Evolutionary conservation across 2,329 filamentous ascomycete species (phyloP), one percentile per base, ranked within the genome.

Genomic region (Colletotrichum musicola): DNA sequence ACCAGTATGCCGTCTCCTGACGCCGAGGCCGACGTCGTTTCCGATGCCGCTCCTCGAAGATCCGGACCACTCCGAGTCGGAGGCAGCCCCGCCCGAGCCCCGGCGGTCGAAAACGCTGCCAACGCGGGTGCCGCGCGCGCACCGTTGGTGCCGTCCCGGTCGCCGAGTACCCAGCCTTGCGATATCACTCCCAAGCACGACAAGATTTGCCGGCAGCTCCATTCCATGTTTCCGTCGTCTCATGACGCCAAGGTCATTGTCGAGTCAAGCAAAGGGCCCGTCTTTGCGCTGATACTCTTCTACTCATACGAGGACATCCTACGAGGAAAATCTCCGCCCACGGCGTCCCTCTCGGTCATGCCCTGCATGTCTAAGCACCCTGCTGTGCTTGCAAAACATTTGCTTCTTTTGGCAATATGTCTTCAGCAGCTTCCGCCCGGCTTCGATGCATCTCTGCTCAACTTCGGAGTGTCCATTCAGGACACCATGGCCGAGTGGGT

Each of bases 341-440:
- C 70, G 0, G 72, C 74, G 6, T 67, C 64, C 6, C 67, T 78
- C n/a, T 66, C 71, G 4, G 69, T 70, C 30, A 70, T 77, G 61
- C 83, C 81, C 1, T 74, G 77, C 1, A 66, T 69, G 16, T 77
- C 74, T 0, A 79, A 79, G 27, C 86, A 88, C 72, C 86, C 86
- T 0, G 77, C 83, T 2, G 69, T 86, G 6, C 75, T 88, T 2
- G 84, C 85, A 2, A 82, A 80, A 64, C 78, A 81, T 6, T 78
- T 88, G 22, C 77, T 88, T 12, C 81, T 84, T 30, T 70, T 87
- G 4, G 78, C 79, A 2, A 77, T 81, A 13, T 83, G 80, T 64
- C 77, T 87, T 12, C 85, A 87, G 73, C 81, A 83, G 35, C 74
- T 85, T 38, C 78, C 80, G 1, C 80, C 80, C 0, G 66, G 68